Evolutionary conservation across 495 filamentous ascomycete species (phyloP), one percentile per base, ranked within the genome.

Genomic region (Saxispiralis lemnorum): DNA sequence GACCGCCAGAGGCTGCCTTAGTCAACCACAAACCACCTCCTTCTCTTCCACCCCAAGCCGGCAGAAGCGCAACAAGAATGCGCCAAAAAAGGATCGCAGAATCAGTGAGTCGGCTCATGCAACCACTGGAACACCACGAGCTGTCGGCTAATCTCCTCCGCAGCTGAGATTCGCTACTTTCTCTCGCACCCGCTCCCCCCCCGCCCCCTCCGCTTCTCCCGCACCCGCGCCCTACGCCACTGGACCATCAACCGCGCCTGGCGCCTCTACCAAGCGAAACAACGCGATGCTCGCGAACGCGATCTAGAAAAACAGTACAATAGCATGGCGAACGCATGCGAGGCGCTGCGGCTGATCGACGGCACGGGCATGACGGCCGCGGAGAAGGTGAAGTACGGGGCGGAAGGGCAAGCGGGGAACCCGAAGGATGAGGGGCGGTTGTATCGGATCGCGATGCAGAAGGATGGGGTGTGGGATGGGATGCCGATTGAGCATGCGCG

Each of bases 231-330:
- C 65, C 78, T 96, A 51, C 81, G 89, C 18, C 89, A 99, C 68
- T 99, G 92, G 89, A 94, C 89, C 41, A 96, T 99, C 67, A 87
- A 96, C 66, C 85, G 89, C 51, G 89, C 87, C 16, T 95, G 84
- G 80, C 66, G 80, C 46, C 61, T 93, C 35, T 75, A 75, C 63
- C 73, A 73, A 52, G 66, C 72, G 42, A 65, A 78, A 52, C 68
- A 74, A 59, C 75, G 75, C 38, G 65, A 66, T 31, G 59, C 59
- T 35, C 68, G 75, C 37, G 69, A 78, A 55, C 60, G 64, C 28
- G 76, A 76, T 53, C 66, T 89, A 32, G 67, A 81, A 65, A 66
- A 76, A 38, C 76, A 78, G 67, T 81, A 85, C 61, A 77, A 84
- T 63, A 71, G 68, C 53, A 93, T 93, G 81, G 64, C 68, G 40